Conservation (phyloP, 2,329 filamentous ascomycete genomes). For the Venturia carpophila region DNA sequence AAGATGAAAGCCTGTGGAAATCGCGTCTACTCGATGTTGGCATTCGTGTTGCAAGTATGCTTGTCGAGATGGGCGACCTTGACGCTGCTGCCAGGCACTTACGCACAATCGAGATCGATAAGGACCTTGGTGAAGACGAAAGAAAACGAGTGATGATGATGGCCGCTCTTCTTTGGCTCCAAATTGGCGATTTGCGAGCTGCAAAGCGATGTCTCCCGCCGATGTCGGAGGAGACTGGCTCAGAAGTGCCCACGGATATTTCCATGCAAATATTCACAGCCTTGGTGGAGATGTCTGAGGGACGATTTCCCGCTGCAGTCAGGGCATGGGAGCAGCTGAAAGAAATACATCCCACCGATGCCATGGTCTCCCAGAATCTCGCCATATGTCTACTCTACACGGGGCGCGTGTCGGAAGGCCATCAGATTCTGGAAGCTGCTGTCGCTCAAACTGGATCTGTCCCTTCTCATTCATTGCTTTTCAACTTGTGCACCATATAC, state of each 20-base stretch:
- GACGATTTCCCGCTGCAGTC: conserved; percentile 58
- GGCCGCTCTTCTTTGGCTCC: conserved; percentile 62
- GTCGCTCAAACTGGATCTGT: conserved; percentile 51
- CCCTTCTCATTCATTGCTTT: conserved; percentile 68
- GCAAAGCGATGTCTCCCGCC: conserved; percentile 45
- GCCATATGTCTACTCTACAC: conserved; percentile 80
- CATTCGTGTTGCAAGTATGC: conserved; percentile 52
- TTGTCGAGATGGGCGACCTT: conserved; percentile 82
- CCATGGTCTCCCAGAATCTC: conserved; percentile 72
- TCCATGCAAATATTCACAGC: conserved; percentile 48
- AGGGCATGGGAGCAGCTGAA: conserved; percentile 51
- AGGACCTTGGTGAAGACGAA: conserved; percentile 27
- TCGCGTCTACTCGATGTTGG: conserved; percentile 67
- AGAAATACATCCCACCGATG: conserved; percentile 44
- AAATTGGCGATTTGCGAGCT: conserved; percentile 66
- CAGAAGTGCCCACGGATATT: conserved; percentile 23
- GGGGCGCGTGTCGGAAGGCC: conserved; percentile 55
- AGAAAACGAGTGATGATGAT: conserved; percentile 35
- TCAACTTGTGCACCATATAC: conserved; percentile 86
- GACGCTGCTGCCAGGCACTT: conserved; percentile 71
- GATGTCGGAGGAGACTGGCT: neutral
- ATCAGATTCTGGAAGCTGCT: conserved; percentile 57
- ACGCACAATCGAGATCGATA: conserved; percentile 48
- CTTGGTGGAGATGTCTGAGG: conserved; percentile 71
- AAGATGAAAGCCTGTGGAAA: conserved; percentile 51